A percentile compares a stretch with the other conserved stretches of the same genome.
Conservation (phyloP, 106 monocot species). For the Posidonia australis region DNA sequence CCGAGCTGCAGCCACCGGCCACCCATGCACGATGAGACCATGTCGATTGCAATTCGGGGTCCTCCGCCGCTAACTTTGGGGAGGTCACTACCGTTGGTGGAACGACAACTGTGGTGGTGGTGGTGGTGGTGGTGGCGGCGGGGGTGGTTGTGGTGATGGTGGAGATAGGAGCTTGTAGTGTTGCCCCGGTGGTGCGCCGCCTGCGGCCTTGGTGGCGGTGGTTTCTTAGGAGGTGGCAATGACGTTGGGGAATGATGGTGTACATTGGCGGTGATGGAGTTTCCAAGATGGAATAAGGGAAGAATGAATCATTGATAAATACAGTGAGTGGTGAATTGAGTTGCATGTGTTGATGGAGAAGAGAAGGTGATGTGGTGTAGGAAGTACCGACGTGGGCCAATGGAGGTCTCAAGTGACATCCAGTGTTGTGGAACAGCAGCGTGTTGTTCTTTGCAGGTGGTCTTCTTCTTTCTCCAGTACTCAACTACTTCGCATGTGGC, state of each 20-base stretch:
- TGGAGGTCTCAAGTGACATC: conserved; percentile 2
- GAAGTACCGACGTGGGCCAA: conserved; percentile 4
- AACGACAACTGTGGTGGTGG: neutral
- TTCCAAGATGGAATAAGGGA: neutral
- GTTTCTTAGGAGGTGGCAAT: neutral
- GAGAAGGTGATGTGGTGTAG: neutral
- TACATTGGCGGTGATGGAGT: conserved; percentile 8
- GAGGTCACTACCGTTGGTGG: too few species aligned
- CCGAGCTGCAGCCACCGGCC: conserved; percentile 8
- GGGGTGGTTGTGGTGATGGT: neutral
- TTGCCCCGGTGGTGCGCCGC: neutral
- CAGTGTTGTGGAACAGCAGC: too few species aligned
- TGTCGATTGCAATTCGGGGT: conserved; percentile 11
- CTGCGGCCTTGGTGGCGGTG: neutral
- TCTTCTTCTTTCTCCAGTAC: too few species aligned
- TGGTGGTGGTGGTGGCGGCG: neutral
- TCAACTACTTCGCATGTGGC: too few species aligned
- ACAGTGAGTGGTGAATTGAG: too few species aligned
- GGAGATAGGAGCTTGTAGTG: neutral
- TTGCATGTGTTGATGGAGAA: neutral
- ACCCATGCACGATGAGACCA: conserved; percentile 25
- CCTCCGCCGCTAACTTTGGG: neutral
- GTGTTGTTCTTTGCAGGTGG: too few species aligned
- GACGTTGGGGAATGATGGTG: conserved; percentile 10
- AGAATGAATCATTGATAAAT: neutral